Conservation (phyloP, 2,329 filamentous ascomycete genomes). For the Tricladium varicosporioides region DNA sequence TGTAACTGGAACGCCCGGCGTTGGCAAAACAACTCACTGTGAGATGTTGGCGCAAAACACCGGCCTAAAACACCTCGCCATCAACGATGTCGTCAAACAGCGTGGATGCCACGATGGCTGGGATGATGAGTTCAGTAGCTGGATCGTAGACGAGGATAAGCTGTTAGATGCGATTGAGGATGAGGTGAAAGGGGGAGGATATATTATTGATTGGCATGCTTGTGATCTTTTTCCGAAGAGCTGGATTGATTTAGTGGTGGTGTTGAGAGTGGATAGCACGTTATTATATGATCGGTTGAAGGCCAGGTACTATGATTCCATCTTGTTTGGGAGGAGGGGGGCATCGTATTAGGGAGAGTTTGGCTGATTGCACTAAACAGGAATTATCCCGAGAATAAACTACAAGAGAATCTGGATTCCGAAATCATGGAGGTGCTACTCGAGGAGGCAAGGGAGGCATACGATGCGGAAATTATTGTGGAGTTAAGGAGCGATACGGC, state of each 20-base stretch:
- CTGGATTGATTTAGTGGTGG: constrained; percentile 94
- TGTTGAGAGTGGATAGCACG: constrained; percentile 77
- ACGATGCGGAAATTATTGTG: constrained; percentile 83
- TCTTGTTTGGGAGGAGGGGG: neutral
- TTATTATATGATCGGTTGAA: constrained; percentile 81
- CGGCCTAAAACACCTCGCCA: constrained; percentile 76
- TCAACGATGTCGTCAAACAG: constrained; percentile 92
- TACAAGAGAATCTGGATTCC: constrained; percentile 94
- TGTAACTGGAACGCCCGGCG: constrained; percentile 90
- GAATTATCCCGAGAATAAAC: constrained; percentile 79
- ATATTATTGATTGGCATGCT: constrained; percentile 96
- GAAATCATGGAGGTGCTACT: constrained; percentile 97
- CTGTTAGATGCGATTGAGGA: constrained; percentile 87
- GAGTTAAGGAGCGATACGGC: constrained; percentile 79
- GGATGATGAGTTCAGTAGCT: constrained; percentile 81
- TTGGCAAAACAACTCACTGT: constrained; percentile 92
- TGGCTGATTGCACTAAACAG: constrained; percentile 39
- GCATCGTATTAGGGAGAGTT: neutral
- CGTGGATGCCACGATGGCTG: constrained; percentile 82
- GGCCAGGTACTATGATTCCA: constrained; percentile 51
- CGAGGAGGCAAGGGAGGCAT: constrained; percentile 85
- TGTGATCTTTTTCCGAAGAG: constrained; percentile 92
- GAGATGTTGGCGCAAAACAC: constrained; percentile 75
- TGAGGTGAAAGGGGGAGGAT: constrained; percentile 74
- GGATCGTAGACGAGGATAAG: constrained; percentile 97